These are phyloP conservation scores for Spiromastix sp. DNA, from an alignment of 2,329 filamentous ascomycete genomes.

Conservation along the genomic window DNA sequence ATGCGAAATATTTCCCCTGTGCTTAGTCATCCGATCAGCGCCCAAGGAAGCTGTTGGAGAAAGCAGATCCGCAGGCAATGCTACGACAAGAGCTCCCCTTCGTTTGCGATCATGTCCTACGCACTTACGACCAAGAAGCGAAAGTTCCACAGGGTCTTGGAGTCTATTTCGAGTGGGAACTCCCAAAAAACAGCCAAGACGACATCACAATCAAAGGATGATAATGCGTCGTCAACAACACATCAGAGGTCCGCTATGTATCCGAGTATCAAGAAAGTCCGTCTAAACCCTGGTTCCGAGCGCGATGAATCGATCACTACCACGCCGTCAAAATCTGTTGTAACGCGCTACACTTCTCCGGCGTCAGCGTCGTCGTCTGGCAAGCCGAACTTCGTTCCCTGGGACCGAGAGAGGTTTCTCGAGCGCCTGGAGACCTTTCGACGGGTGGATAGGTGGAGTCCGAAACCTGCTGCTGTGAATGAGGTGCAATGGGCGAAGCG, in stretches of 20 bases:
- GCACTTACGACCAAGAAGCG: constrained; percentile 37
- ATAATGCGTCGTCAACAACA: neutral
- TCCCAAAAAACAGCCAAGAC: constrained; percentile 6
- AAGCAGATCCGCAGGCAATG: no score
- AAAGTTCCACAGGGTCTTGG: constrained; percentile 37
- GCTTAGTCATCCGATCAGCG: no score
- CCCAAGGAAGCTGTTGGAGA: no score
- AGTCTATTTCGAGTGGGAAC: constrained; percentile 29
- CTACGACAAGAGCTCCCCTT: no score
- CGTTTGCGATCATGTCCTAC: constrained; percentile 36
- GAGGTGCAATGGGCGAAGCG: constrained; percentile 93
- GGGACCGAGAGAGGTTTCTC: constrained; percentile 73
- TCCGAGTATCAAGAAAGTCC: constrained; percentile 12
- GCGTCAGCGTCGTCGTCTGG: constrained; percentile 24
- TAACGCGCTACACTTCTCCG: constrained; percentile 21
- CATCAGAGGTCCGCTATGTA: constrained; percentile 1
- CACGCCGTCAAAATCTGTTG: constrained; percentile 8
- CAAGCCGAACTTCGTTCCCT: constrained; percentile 68
- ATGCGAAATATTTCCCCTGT: no score
- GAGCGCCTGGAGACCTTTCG: constrained; percentile 76
- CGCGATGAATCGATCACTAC: constrained; percentile 6
- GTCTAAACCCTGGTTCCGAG: constrained; percentile 7
- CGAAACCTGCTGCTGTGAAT: constrained; percentile 73
- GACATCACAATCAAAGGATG: neutral
- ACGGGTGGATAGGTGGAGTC: constrained; percentile 85